Conservation (phyloP, 129 eudicot genomes). For the Mikania micrantha region DNA sequence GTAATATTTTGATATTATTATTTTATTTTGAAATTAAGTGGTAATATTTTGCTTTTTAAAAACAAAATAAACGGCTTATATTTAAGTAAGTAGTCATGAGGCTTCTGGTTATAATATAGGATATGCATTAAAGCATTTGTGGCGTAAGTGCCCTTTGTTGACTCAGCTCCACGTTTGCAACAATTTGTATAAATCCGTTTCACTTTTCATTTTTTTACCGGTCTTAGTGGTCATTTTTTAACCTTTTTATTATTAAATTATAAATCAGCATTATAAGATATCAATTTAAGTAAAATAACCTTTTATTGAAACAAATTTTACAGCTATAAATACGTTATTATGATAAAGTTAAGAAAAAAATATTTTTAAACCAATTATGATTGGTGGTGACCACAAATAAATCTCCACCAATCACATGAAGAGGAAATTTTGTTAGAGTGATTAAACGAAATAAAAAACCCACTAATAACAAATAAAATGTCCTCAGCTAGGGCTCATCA, state of each 20-base stretch:
- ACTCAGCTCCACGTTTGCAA: conserved; percentile 29
- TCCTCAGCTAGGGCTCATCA: too few relatives aligned
- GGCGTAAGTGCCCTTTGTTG: conserved; percentile 9
- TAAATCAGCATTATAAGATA: not conserved
- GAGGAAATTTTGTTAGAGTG: too few relatives aligned
- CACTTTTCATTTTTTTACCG: not conserved
- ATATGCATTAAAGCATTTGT: conserved; percentile 19
- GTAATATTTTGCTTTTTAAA: too few relatives aligned
- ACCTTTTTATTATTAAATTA: not conserved
- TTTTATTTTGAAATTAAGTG: too few relatives aligned
- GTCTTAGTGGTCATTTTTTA: not conserved
- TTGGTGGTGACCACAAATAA: too few relatives aligned
- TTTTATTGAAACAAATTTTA: not conserved
- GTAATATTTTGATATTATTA: too few relatives aligned
- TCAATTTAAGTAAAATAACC: too few relatives aligned
- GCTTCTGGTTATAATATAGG: not conserved
- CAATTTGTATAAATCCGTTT: not conserved
- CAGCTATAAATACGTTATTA: not conserved
- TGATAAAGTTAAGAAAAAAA: not conserved
- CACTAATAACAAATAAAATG: too few relatives aligned
- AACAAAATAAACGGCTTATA: too few relatives aligned
- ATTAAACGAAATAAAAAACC: too few relatives aligned
- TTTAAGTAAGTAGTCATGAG: not conserved
- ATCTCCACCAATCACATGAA: too few relatives aligned
- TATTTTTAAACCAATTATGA: too few relatives aligned